Evolutionary conservation across 164 flowering plant genomes (phyloP), one percentile per base, ranked within the genome.

Genomic region (Hamamelis virginiana): DNA sequence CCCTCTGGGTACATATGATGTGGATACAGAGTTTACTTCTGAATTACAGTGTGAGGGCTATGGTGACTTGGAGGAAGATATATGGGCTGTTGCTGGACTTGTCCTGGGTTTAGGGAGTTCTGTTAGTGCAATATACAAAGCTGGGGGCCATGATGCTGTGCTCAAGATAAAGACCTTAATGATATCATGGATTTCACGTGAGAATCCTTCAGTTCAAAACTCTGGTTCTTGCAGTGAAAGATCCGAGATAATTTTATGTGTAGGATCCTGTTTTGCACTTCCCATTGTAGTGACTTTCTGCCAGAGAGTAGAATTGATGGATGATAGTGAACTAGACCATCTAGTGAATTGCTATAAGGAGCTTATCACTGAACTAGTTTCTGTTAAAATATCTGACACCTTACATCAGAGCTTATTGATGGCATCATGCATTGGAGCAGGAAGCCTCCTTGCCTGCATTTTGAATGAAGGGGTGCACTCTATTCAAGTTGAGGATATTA

Each of bases 71-170:
- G 94, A 86, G 73, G 95, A 87, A 76, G 98, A 96, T 73, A 73
- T 81, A 50, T 96, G 99, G 99, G 96, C 94, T 67, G 80, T 87
- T 75, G 83, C 95, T 65, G 99, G 97, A 70, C 89, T 89, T 66
- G 80, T 90, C 62, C 63, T 91, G 68, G 99, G 98, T 73, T 80
- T 96, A 74, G 96, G 87, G 13, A 73, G 74, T 79, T 83, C 84
- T 72, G 70, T 91, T 45, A 65, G 79, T 77, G 93, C 96, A 59
- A 46, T 93, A 46, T 91, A 86, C 66, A 77, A 89, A 82, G 75
- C 84, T 68, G 97, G 95, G 55, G 75, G 67, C 41, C 75, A 67
- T 67, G 89, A 96, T 70, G 86, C 82, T 59, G 89, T 88, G 65
- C 80, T 84, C 41, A 85, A 75, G 73, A 67, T 93, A 58, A 96